Evolutionary conservation across 371 early-diverging fungal genomes (phyloP).

Genomic region (Mucor circinelloides): DNA sequence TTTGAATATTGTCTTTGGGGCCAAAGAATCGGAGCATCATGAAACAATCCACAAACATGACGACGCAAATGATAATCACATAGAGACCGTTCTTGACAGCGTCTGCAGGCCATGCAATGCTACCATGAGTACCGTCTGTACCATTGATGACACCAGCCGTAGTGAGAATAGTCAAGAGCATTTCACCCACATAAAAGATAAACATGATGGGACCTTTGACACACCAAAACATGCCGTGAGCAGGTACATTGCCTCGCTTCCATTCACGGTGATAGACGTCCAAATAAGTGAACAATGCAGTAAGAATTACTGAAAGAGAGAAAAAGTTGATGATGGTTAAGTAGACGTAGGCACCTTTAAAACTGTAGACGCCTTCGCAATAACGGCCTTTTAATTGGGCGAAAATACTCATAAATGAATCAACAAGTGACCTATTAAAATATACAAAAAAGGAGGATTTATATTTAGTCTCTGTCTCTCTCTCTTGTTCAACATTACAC

Average conservation of each 20-base stretch:
- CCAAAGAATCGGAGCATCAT: conserved; percentile 49
- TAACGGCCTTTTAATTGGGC: conserved; percentile 41
- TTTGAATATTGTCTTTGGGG: conserved; percentile 16
- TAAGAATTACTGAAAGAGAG: conserved; percentile 43
- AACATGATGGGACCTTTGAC: conserved; percentile 57
- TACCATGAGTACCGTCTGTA: conserved; percentile 34
- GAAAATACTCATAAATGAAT: conserved; percentile 48
- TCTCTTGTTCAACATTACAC: neutral
- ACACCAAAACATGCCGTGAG: conserved; percentile 59
- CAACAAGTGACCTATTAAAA: conserved; percentile 38
- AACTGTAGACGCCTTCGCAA: conserved; percentile 40
- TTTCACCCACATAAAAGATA: conserved; percentile 51
- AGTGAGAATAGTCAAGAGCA: conserved; percentile 34
- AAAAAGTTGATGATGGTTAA: conserved; percentile 47
- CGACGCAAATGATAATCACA: conserved; percentile 40
- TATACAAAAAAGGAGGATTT: conserved; percentile 3
- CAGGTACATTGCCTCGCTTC: conserved; percentile 34
- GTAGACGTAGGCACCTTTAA: conserved; percentile 50
- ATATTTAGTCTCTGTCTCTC: neutral
- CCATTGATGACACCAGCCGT: conserved; percentile 41
- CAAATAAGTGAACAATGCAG: conserved; percentile 46
- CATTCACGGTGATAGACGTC: conserved; percentile 46
- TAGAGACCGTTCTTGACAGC: conserved; percentile 50
- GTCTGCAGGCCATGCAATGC: conserved; percentile 45
- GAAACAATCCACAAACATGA: conserved; percentile 39